phyloP scores from a whole-genome alignment of 1,284 basidiomycete genomes.

The Hemileia vastatrix region DNA sequence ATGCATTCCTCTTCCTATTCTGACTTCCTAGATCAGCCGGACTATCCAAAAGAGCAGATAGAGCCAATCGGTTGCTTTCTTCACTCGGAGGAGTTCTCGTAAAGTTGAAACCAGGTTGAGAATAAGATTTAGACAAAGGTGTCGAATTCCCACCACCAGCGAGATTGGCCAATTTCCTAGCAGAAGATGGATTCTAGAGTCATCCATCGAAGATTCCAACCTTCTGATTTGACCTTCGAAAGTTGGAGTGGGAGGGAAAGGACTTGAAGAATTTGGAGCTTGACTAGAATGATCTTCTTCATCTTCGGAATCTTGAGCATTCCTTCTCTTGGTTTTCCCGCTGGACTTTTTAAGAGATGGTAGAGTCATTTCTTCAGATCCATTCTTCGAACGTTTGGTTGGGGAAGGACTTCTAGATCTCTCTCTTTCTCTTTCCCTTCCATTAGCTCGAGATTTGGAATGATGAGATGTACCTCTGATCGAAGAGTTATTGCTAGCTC shows the following conservation, averaged over 20 bases:
- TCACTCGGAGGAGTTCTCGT: background rate
- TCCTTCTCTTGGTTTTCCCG: background rate
- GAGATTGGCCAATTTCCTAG: background rate
- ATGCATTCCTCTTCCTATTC: background rate
- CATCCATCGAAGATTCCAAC: background rate
- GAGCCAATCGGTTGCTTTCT: background rate
- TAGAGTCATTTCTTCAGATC: background rate
- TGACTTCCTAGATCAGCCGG: background rate
- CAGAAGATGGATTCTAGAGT: background rate
- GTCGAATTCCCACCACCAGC: background rate
- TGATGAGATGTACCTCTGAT: background rate
- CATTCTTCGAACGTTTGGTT: background rate
- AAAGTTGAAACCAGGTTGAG: background rate
- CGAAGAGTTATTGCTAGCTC: background rate
- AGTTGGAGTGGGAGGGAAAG: constrained; percentile 32
- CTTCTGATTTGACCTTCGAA: constrained; percentile 18
- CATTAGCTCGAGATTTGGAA: background rate
- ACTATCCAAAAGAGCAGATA: background rate
- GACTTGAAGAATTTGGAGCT: constrained; percentile 29
- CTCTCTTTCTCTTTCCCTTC: background rate
- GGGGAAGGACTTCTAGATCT: background rate
- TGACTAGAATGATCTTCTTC: constrained; percentile 24
- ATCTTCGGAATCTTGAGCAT: background rate
- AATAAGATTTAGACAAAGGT: background rate
- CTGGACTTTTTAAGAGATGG: background rate